These are phyloP conservation scores for Neofusicoccum umdonicola DNA, from an alignment of 2,329 filamentous ascomycete genomes.

Conservation along the genomic window DNA sequence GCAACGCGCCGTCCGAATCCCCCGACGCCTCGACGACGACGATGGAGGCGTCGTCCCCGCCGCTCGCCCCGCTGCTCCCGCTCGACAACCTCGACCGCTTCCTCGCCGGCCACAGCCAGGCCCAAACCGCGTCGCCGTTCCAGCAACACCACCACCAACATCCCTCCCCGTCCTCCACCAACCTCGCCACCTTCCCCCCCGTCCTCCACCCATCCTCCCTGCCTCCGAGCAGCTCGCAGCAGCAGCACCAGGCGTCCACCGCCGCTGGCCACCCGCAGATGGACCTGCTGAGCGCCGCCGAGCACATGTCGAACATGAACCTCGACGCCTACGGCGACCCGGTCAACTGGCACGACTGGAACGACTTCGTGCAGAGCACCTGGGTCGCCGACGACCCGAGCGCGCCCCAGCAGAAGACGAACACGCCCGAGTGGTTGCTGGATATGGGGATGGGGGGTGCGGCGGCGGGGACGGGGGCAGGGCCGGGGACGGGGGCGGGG, in stretches of 20 bases:
- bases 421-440: constrained; percentile 11
- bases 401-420: constrained; percentile 3
- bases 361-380: constrained; percentile 15
- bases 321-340: constrained; percentile 11
- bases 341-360: constrained; percentile 17
- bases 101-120: background rate
- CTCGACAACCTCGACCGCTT: background rate
- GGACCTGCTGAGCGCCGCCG: background rate
- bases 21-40: background rate
- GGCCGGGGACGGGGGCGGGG: background rate
- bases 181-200: too few species aligned
- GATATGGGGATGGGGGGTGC: background rate
- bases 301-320: background rate
- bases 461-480: background rate
- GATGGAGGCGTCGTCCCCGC: background rate
- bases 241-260: background rate
- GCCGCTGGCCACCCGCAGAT: background rate
- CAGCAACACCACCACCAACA: too few species aligned
- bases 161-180: too few species aligned
- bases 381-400: constrained; percentile 4
- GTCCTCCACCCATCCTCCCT: background rate
- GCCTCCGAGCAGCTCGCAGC: background rate
- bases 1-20: background rate
- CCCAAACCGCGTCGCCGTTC: too few species aligned
- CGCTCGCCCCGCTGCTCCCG: background rate